A percentile compares a stretch with the other conserved stretches of the same genome.
Conservation (phyloP, 2,329 filamentous ascomycete species). For the Elsinoe necatrix region DNA sequence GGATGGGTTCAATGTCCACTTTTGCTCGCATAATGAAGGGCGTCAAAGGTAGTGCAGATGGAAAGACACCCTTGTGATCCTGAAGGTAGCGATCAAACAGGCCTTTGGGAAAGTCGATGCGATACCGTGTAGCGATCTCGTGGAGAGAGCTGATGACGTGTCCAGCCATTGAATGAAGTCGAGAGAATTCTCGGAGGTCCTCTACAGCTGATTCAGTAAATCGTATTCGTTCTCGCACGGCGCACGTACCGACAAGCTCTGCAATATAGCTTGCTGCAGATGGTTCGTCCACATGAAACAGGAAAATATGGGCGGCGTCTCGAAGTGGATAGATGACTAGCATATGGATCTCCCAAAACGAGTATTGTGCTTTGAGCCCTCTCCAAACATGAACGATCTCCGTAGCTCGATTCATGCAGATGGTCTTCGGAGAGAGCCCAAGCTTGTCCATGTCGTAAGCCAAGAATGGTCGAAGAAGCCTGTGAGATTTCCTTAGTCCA, state of each 20-base stretch:
- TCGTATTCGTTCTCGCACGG: no score
- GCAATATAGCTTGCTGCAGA: background rate
- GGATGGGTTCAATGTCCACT: background rate
- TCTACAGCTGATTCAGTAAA: background rate
- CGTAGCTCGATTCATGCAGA: background rate
- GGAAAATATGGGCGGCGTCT: constrained; percentile 3
- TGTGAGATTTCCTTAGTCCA: background rate
- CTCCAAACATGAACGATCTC: constrained; percentile 2
- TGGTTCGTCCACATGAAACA: background rate
- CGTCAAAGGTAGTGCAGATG: background rate
- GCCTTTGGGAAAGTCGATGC: background rate
- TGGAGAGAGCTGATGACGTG: background rate
- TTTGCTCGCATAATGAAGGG: background rate
- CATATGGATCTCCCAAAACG: background rate
- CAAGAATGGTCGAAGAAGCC: background rate
- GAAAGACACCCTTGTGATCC: background rate
- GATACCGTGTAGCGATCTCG: background rate
- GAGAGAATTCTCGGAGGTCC: background rate
- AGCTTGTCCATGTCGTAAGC: background rate
- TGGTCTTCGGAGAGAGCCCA: background rate
- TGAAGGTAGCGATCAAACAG: constrained; percentile 1
- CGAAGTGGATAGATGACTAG: background rate
- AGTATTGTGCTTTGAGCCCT: background rate
- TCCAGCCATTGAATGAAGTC: background rate
- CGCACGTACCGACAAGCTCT: background rate